Base-by-base conservation (phyloP, 164 flowering plant species). In the Tinospora cordifolia region DNA sequence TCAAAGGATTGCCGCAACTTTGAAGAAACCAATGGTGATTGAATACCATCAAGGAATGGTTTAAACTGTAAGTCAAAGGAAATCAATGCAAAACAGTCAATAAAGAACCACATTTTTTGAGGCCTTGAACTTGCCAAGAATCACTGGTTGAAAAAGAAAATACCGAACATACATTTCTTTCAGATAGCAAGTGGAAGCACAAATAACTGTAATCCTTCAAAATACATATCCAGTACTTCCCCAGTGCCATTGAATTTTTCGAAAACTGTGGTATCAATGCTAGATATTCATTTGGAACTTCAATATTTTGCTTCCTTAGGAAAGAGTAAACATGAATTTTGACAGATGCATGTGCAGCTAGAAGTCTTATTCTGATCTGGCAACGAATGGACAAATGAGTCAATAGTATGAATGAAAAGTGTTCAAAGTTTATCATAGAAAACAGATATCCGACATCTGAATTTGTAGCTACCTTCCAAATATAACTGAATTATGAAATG, bases 301-400 rank as follows among this genome's bases (percentile, higher is more conserved):
- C 74, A 70, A 70, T 71, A 15, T 82, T 82, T 62, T 80, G 82
- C 72, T 81, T 80, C 82, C 85, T 84, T 81, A 92, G 81, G 79
- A 86, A 87, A 66, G 88, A 80, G 76, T 83, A 92, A 27, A 87
- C 81, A 75, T 92, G 89, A 81, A 93, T 88, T 79, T 94, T 94
- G 74, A 94, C 94, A 69, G 97, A 87, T 17, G 99, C 99, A 84
- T 94, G 98, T 70, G 97, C 99, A 78, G 90, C 92, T 12, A 92
- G 79, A 69, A 94, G 97, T 75, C 97, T 83, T 75, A 94, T 75
- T 75, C 90, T 88, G 81, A 94, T 92, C 98, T 90, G 75, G 27
- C 39, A 66, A 22, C 47, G 70, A 30, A 11, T 10, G 10, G 47
- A 47, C 25, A 49, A 57, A 22, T 25, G 3, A n/a, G 47, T 0